These are phyloP conservation scores for Betula pendula DNA, from an alignment of 306 rosid species.

Conservation along the genomic window DNA sequence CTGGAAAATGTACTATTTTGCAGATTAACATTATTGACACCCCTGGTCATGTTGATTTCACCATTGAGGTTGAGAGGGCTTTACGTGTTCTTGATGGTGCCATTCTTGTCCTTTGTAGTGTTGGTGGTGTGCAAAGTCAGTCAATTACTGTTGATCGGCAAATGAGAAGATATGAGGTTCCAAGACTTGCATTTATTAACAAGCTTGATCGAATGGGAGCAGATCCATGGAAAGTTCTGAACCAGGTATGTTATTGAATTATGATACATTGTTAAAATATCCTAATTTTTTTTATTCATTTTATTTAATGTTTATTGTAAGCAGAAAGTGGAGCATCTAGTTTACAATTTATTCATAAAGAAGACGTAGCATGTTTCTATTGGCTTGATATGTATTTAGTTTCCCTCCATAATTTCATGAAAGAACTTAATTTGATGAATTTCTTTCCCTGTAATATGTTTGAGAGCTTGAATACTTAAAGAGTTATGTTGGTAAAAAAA, in stretches of 20 bases:
- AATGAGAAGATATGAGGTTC: slow-evolving; percentile 97
- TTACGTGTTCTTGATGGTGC: slow-evolving; percentile 99
- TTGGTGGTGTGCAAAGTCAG: slow-evolving; percentile 99
- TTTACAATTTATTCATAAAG: not conserved
- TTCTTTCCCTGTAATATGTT: not conserved
- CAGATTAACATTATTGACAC: slow-evolving; percentile 97
- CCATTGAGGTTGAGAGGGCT: slow-evolving; percentile 98
- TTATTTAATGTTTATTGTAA: not conserved
- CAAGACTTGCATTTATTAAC: slow-evolving; percentile 91
- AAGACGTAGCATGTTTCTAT: not conserved
- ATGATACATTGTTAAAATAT: slow-evolving; percentile 12
- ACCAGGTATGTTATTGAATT: slow-evolving; percentile 61
- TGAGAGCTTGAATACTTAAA: not conserved
- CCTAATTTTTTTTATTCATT: not conserved
- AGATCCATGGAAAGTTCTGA: slow-evolving; percentile 96
- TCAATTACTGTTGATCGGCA: slow-evolving; percentile 97
- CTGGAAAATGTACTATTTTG: slow-evolving; percentile 34
- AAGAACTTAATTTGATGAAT: not conserved
- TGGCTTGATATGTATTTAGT: too few species aligned
- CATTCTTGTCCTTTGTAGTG: slow-evolving; percentile 96
- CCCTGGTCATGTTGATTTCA: slow-evolving; percentile 98
- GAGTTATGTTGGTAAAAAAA: not conserved
- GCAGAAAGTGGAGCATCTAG: not conserved
- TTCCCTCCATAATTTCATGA: not conserved
- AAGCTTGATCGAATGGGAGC: slow-evolving; percentile 99